Evolutionary conservation across 2,329 filamentous ascomycete genomes (phyloP), one percentile per base, ranked within the genome.

Genomic region (Fusarium albidum): DNA sequence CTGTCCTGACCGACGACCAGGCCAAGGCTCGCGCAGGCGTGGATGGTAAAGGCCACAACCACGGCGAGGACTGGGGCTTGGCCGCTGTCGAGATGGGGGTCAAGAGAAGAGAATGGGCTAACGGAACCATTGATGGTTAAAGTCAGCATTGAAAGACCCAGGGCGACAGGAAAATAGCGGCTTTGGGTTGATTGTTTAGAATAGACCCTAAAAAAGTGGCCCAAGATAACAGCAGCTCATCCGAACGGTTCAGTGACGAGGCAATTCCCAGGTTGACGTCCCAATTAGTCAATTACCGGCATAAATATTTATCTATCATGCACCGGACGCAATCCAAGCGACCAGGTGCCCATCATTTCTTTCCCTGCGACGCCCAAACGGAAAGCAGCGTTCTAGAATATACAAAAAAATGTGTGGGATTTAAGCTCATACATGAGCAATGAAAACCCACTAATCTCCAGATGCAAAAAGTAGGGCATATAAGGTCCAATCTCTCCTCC

Each of bases 31-130:
- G 95, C 60, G 94, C 95, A 13, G 95, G 95, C 1, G 76, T 97
- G 51, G 75, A 77, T n/a, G 69, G 70, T 46, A 70, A 73, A 55
- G 80, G 85, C 64, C 95, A 98, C 73, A 98, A 98, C 76, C 94
- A 99, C 76, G 95, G 95, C 25, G 89, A 95, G 77, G 94, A 98
- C 74, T 99, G 95, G 95, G 95, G 95, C 4, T 82, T 86, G 65
- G 95, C 94, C 15, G 95, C 95, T 6, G 95, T 99, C 28, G 95
- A 99, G 81, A 83, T 99, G 79, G 93, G 90, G 6, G 83, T 90
- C 14, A 98, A 96, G 86, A 86, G 90, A 71, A 89, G 81, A 74
- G 88, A 86, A 43, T 98, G 93, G 94, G 83, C 85, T 3, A 84
- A 88, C 59, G 93, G 93, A 37, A 81, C 79, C 69, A 77, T 85